Evolutionary conservation across 1,284 basidiomycete species (phyloP), one percentile per base, ranked within the genome.

Genomic region (Ceratobasidium sp.): DNA sequence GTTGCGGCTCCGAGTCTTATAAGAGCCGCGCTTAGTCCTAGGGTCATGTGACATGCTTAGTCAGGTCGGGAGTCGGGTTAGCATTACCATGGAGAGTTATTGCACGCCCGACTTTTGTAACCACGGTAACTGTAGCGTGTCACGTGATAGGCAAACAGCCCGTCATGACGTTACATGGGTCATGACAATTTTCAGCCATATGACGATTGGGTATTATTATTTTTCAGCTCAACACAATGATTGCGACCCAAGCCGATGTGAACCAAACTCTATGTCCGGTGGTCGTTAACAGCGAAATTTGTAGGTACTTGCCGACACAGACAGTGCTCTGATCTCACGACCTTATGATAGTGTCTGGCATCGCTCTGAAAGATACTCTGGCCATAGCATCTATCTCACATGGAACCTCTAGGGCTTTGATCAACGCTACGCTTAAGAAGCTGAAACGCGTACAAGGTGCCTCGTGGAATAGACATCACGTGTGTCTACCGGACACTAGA

Each of bases 401-500:
- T 29, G 22, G 22, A 29, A 29, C 51, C n/a, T 53, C 51, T 6
- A 13, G 22, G 51, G 3, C 22, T 53, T 31, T 34, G 1, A 27
- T 43, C 9, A 24, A 62, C 22, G 7, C 48, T 31, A 51, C n/a
- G n/a, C 48, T 66, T 1, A 6, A 66, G 2, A 66, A 39, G 22
- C 31, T 66, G 29, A 46, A 37, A 48, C 27, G 27, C 31, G 48
- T 66, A 11, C 4, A n/a, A 13, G 63, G 48, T 29, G 46, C 63
- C 11, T 66, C 63, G 22, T 66, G 63, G 63, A 48, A 66, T 24
- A 7, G 14, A 46, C 16, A 27, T 16, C 46, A 14, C 2, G 29
- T 66, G 22, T 66, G 63, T 29, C 22, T 66, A 13, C 43, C 29
- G 14, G 34, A 37, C 48, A 66, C 63, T 2, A 46, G 63, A 19